Base-by-base conservation (phyloP, 2,329 filamentous ascomycete species). In the Cladosporium cucumerinum region DNA sequence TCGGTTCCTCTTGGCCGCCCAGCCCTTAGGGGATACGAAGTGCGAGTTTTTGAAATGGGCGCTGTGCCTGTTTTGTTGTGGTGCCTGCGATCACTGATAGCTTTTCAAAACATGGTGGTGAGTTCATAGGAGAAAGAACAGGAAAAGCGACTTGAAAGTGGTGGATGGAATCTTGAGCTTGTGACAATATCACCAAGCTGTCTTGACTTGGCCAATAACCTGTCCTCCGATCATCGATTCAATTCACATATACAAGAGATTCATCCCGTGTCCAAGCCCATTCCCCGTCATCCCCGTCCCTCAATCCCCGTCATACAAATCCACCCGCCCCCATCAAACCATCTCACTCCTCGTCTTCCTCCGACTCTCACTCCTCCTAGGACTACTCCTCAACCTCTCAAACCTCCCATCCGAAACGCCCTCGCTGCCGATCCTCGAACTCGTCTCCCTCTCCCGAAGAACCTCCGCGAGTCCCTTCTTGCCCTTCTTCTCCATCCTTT, bases 401-500 rank as follows among this genome's bases (percentile, higher is more conserved):
- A 36, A 43, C 43, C 54, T 21, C 32, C 59, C 52, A 39, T 36
- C 52, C 16, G 6, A 18, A 1, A 49, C 28, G 14, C 28, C 57
- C 25, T 52, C 61, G 23, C 61, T 61, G 18, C 25, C 30, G 2
- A 54, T 10, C 23, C 46, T 26, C 12, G 43, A 63, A 48, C 28
- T 39, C 32, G 34, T 61, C 63, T 73, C 72, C 65, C 69, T 66
- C 65, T 72, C 71, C 25, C 66, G 68, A 23, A 71, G 43, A 46
- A 73, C 66, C 55, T 73, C 70, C 14, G 69, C 71, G n/a, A 76
- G 67, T 16, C 70, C 71, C 63, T 72, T 76, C 57, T 71, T 67
- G 23, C 76, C 76, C 68, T 76, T 77, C 43, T 68, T 67, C 65
- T 75, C 75, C 49, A 63, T 64, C 14, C 73, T 64, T 67, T 78